Evolutionary conservation across 73 alveolate genomes (phyloP).

Genomic region (Paramecium sexaurelia): DNA sequence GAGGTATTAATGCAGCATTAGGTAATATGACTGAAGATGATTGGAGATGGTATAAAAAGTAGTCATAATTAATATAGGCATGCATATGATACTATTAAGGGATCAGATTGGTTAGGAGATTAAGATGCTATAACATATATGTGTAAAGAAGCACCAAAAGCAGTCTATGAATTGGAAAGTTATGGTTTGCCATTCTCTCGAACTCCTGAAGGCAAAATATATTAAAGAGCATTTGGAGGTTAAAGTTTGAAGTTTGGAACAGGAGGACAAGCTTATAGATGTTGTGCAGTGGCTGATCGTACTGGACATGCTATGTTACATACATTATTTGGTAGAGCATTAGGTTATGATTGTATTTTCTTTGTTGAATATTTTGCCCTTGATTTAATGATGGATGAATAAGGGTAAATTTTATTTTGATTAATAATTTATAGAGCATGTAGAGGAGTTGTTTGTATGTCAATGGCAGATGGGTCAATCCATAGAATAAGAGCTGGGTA

Average conservation of each 20-base stretch:
- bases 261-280: conserved; percentile 79
- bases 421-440: conserved; percentile 79
- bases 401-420: conserved; percentile 84
- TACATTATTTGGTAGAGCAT: conserved; percentile 92
- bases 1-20: conserved; percentile 92
- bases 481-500: conserved; percentile 88
- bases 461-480: conserved; percentile 89
- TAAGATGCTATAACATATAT: conserved; percentile 96
- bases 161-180: conserved; percentile 90
- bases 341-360: conserved; percentile 92
- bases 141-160: conserved; percentile 94
- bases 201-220: conserved; percentile 95
- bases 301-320: conserved; percentile 97
- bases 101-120: conserved; percentile 90
- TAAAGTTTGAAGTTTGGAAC: conserved; percentile 88
- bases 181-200: conserved; percentile 96
- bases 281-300: conserved; percentile 96
- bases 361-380: conserved; percentile 95
- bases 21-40: conserved; percentile 97
- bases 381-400: conserved; percentile 91
- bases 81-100: conserved; percentile 93
- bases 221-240: conserved; percentile 97
- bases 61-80: conserved; percentile 62
- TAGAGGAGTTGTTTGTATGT: conserved; percentile 81
- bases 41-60: conserved; percentile 84